Conservation (phyloP, 2,329 filamentous ascomycete species). For the Sporothrix euskadiensis region DNA sequence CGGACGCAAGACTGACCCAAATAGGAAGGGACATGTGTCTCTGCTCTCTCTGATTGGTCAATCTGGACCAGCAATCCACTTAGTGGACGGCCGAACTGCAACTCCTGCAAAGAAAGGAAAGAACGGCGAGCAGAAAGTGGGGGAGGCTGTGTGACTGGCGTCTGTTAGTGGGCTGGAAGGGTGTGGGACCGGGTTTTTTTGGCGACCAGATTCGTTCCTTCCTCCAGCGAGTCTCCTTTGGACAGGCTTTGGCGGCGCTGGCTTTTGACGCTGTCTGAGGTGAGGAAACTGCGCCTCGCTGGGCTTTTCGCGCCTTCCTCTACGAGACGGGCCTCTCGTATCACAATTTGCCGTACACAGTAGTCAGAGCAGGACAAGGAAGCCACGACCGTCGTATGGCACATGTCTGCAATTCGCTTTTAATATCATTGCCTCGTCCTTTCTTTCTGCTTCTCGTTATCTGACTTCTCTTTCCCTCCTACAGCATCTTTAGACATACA, state of each 20-base stretch:
- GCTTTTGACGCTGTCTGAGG: not conserved
- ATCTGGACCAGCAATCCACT: not conserved
- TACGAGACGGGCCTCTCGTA: slow-evolving; percentile 4
- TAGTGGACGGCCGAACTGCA: not conserved
- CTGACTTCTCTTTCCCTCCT: not conserved
- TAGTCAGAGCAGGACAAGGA: not conserved
- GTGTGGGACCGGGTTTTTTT: slow-evolving; percentile 5
- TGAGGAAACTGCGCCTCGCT: slow-evolving; percentile 27
- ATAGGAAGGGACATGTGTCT: not conserved
- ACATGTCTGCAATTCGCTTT: slow-evolving; percentile 2
- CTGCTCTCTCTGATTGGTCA: slow-evolving; percentile 25
- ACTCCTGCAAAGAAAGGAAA: not conserved
- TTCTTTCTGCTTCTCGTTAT: slow-evolving; percentile 11
- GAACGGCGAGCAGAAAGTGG: slow-evolving; percentile 15
- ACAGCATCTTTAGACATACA: slow-evolving; percentile 7
- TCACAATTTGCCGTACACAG: not conserved
- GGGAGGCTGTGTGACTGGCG: slow-evolving; percentile 19
- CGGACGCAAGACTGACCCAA: not conserved
- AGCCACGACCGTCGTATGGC: not conserved
- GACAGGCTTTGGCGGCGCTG: not conserved
- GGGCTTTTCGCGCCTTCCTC: slow-evolving; percentile 24
- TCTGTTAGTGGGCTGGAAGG: not conserved
- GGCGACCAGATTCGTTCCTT: slow-evolving; percentile 15
- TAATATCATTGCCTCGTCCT: slow-evolving; percentile 18
- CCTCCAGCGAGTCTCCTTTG: not conserved